Percentiles rank a stretch among this genome's conserved stretches.
These are phyloP conservation scores for Trichoderma sp. DNA, from an alignment of 2,329 filamentous ascomycete species.

Conservation along the genomic window DNA sequence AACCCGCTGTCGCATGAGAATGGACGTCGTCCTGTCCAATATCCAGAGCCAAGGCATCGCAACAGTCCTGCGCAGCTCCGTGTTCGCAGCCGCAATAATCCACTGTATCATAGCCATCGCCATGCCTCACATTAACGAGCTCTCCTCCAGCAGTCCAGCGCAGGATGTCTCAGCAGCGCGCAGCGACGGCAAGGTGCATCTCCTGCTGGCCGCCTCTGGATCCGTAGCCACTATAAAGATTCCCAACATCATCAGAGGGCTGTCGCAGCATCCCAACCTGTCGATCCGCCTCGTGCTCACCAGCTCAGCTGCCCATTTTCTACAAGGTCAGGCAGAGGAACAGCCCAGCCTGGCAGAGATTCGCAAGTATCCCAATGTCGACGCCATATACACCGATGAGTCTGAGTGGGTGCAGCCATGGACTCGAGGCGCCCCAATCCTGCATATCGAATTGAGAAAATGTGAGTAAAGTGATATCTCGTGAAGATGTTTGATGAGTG, in stretches of 20 bases:
- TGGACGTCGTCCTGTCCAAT: neutral
- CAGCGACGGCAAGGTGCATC: slow-evolving; percentile 47
- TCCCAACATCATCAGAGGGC: slow-evolving; percentile 64
- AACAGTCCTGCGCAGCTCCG: neutral
- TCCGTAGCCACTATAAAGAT: slow-evolving; percentile 89
- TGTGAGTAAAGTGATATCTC: slow-evolving; percentile 36
- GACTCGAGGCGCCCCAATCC: slow-evolving; percentile 75
- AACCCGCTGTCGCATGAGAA: neutral
- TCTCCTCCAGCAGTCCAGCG: slow-evolving; percentile 35
- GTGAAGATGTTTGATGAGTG: neutral
- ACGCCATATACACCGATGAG: slow-evolving; percentile 79
- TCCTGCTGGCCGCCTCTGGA: slow-evolving; percentile 49
- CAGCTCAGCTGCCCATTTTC: slow-evolving; percentile 71
- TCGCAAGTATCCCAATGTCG: slow-evolving; percentile 67
- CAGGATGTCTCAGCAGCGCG: slow-evolving; percentile 41
- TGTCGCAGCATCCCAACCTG: slow-evolving; percentile 58
- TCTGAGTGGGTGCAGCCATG: slow-evolving; percentile 84
- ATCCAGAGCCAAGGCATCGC: neutral
- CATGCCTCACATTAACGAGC: neutral
- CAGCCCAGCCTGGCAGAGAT: slow-evolving; percentile 71
- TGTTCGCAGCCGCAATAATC: neutral
- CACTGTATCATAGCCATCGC: neutral
- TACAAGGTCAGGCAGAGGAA: slow-evolving; percentile 74
- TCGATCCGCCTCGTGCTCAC: slow-evolving; percentile 88
- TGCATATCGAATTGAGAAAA: slow-evolving; percentile 86